phyloP scores from a whole-genome alignment of 805 yeast genomes.

The Candida koratica region DNA sequence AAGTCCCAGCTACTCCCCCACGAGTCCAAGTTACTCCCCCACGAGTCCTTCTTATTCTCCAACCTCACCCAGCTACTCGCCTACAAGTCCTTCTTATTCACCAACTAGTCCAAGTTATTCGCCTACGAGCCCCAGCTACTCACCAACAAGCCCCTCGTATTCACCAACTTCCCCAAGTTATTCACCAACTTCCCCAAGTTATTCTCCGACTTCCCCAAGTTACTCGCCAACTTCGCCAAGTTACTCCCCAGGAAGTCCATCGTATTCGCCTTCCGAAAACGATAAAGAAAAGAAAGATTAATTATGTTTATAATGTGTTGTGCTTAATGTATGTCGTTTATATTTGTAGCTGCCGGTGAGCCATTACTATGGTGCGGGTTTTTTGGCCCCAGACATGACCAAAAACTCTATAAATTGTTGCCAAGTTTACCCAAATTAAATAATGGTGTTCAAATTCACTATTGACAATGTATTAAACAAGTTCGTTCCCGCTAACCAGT shows the following conservation, averaged over 20 bases:
- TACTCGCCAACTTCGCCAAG: constrained; percentile 73
- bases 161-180: constrained; percentile 59
- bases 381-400: background rate
- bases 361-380: too few species aligned
- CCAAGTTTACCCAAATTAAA: background rate
- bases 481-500: constrained; percentile 26
- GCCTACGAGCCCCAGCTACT: constrained; percentile 72
- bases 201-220: constrained; percentile 69
- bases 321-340: too few species aligned
- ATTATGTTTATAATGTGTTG: constrained; percentile 7
- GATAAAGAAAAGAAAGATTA: constrained; percentile 25
- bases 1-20: constrained; percentile 67
- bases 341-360: too few species aligned
- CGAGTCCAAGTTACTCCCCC: constrained; percentile 59
- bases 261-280: constrained; percentile 40
- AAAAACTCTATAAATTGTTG: too few species aligned
- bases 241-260: constrained; percentile 74
- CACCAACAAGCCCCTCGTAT: constrained; percentile 47
- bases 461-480: constrained; percentile 30
- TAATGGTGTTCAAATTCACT: constrained; percentile 37
- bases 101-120: constrained; percentile 69
- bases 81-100: constrained; percentile 73
- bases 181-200: constrained; percentile 73
- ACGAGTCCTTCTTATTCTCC: constrained; percentile 67
- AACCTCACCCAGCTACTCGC: constrained; percentile 69